Evolutionary conservation across 371 early-diverging fungal genomes (phyloP).

Genomic region (Synchytrium microbalum): DNA sequence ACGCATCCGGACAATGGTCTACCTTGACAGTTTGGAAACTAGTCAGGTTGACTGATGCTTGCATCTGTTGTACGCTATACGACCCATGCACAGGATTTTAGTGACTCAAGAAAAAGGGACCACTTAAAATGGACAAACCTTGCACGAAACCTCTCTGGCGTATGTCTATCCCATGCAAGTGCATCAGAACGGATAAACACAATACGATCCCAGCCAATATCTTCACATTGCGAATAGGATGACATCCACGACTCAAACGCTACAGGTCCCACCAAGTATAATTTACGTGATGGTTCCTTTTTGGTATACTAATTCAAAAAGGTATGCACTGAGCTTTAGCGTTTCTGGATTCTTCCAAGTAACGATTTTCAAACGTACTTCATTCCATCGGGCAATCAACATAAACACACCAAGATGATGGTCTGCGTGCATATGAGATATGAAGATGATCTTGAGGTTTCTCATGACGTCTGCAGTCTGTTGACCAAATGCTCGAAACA

Average conservation of each 20-base stretch:
- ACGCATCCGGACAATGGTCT: conserved; percentile 72
- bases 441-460: conserved; percentile 66
- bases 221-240: neutral
- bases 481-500: conserved; percentile 70
- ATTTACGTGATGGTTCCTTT: neutral
- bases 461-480: conserved; percentile 19
- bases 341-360: neutral
- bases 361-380: neutral
- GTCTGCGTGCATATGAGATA: conserved; percentile 98
- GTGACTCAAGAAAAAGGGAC: neutral
- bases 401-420: conserved; percentile 59
- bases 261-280: neutral
- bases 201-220: neutral
- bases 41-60: conserved; percentile 39
- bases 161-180: neutral
- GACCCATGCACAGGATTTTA: neutral
- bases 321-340: neutral
- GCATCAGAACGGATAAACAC: neutral
- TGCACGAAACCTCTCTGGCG: neutral
- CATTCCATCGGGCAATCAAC: neutral
- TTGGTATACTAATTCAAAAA: neutral
- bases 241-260: neutral
- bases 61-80: conserved; percentile 17
- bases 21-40: conserved; percentile 60
- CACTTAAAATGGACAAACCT: neutral